Evolutionary conservation across 73 alveolate genomes (phyloP).

Genomic region (Paramecium pentaurelia): DNA sequence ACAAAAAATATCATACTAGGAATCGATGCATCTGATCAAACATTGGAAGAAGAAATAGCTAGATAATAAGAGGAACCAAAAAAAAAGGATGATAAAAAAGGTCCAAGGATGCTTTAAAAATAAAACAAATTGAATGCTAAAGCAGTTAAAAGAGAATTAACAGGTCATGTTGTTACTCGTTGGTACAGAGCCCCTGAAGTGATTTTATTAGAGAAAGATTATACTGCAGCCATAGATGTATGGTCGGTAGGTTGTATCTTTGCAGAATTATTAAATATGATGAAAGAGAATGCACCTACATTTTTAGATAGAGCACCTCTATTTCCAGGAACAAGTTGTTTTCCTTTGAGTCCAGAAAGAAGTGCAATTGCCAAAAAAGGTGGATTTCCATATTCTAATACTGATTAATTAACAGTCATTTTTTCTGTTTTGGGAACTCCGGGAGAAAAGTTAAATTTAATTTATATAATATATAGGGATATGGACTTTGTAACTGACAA

Average conservation of each 20-base stretch:
- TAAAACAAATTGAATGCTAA: constrained; percentile 47
- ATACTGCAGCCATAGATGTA: constrained; percentile 94
- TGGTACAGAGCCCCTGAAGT: constrained; percentile 99
- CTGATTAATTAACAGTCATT: constrained; percentile 88
- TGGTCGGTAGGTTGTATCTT: constrained; percentile 98
- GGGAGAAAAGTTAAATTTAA: constrained; percentile 75
- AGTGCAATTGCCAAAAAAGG: constrained; percentile 74
- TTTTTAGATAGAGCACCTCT: constrained; percentile 94
- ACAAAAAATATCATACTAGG: neutral
- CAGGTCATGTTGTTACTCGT: constrained; percentile 98
- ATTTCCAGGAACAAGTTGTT: constrained; percentile 98
- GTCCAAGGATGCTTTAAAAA: constrained; percentile 19
- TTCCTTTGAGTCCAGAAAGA: constrained; percentile 95
- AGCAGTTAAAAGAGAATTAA: constrained; percentile 72
- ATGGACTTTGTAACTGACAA: constrained; percentile 82
- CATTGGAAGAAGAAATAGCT: constrained; percentile 18
- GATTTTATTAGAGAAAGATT: constrained; percentile 93
- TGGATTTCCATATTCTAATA: constrained; percentile 85
- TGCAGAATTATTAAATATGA: constrained; percentile 97
- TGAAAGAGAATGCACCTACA: constrained; percentile 90
- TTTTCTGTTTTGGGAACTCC: constrained; percentile 92
- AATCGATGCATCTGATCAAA: constrained; percentile 27
- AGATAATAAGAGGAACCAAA: neutral
- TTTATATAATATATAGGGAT: neutral
- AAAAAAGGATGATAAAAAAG: constrained; percentile 17